A percentile compares a stretch with the other conserved stretches of the same genome.
Evolutionary conservation across 2,329 filamentous ascomycete genomes (phyloP).

Genomic region (Ophiostoma australiae): DNA sequence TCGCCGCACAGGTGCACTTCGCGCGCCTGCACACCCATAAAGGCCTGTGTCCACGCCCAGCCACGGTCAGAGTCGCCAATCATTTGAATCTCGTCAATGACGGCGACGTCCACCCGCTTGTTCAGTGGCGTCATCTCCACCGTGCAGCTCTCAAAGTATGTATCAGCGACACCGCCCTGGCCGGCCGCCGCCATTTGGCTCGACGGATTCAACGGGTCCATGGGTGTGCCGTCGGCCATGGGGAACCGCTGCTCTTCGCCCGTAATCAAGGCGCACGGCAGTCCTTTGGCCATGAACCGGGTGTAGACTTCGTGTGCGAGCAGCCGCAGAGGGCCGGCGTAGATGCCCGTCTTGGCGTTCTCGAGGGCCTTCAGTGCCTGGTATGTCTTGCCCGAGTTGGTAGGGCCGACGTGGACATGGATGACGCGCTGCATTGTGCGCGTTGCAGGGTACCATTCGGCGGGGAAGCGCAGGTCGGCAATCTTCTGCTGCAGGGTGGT

Average conservation of each 20-base stretch:
- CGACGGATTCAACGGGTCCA: slow-evolving; percentile 4
- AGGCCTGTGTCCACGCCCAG: slow-evolving; percentile 89
- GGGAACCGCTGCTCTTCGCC: slow-evolving; percentile 81
- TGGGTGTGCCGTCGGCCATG: slow-evolving; percentile 36
- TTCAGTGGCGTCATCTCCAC: slow-evolving; percentile 76
- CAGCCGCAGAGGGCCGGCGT: slow-evolving; percentile 82
- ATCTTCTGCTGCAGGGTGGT: slow-evolving; percentile 55
- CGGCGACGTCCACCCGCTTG: slow-evolving; percentile 70
- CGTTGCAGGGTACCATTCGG: slow-evolving; percentile 88
- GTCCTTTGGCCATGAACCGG: slow-evolving; percentile 74
- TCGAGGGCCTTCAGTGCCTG: slow-evolving; percentile 83
- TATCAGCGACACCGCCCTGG: slow-evolving; percentile 36
- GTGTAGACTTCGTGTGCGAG: slow-evolving; percentile 92
- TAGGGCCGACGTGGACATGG: slow-evolving; percentile 91
- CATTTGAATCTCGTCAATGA: slow-evolving; percentile 99
- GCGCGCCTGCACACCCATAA: slow-evolving; percentile 78
- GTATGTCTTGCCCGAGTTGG: slow-evolving; percentile 98
- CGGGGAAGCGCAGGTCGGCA: slow-evolving; percentile 80
- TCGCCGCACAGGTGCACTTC: slow-evolving; percentile 95
- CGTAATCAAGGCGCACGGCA: slow-evolving; percentile 73
- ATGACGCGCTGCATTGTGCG: slow-evolving; percentile 74
- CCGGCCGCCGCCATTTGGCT: slow-evolving; percentile 2
- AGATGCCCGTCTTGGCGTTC: slow-evolving; percentile 69
- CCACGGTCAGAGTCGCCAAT: slow-evolving; percentile 74
- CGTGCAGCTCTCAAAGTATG: slow-evolving; percentile 73